These are phyloP conservation scores for Tetrapyrgos nigripes DNA, from an alignment of 1,284 basidiomycete genomes.

Conservation along the genomic window DNA sequence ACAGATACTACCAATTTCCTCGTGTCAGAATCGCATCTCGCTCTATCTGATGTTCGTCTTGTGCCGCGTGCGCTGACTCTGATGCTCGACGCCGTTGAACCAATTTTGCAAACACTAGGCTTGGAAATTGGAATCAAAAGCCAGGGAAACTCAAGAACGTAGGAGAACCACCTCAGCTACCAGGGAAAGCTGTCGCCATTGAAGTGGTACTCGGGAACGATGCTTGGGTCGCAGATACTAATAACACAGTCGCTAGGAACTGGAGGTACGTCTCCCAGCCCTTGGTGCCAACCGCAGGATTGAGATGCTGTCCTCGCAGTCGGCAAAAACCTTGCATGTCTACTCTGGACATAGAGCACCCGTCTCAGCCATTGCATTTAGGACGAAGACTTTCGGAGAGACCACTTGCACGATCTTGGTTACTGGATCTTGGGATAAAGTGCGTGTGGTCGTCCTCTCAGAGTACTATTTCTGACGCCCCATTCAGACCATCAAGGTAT, in stretches of 20 bases:
- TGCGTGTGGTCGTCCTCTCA: conserved; percentile 28
- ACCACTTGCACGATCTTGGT: conserved; percentile 64
- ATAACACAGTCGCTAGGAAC: conserved; percentile 76
- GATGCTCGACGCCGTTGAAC: background rate
- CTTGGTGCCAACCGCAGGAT: conserved; percentile 1
- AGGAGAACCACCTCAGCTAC: conserved; percentile 79
- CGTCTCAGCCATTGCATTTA: conserved; percentile 82
- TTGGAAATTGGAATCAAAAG: conserved; percentile 75
- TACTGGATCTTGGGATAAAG: conserved; percentile 93
- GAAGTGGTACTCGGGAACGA: conserved; percentile 65
- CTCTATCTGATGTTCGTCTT: conserved; percentile 64
- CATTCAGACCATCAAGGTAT: conserved; percentile 77
- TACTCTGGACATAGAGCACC: conserved; percentile 88
- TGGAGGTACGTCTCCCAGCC: conserved; percentile 61
- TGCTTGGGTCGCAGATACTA: conserved; percentile 90
- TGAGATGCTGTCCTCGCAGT: conserved; percentile 49
- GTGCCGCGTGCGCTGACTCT: background rate
- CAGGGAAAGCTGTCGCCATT: conserved; percentile 78
- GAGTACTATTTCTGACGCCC: background rate
- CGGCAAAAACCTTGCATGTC: conserved; percentile 76
- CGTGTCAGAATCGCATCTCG: conserved; percentile 76
- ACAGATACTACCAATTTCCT: conserved; percentile 47
- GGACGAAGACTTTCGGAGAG: conserved; percentile 15
- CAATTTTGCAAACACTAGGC: conserved; percentile 46
- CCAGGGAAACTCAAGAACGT: conserved; percentile 72